Base-by-base conservation (phyloP, 2,329 filamentous ascomycete species). In the Fusarium agapanthi region DNA sequence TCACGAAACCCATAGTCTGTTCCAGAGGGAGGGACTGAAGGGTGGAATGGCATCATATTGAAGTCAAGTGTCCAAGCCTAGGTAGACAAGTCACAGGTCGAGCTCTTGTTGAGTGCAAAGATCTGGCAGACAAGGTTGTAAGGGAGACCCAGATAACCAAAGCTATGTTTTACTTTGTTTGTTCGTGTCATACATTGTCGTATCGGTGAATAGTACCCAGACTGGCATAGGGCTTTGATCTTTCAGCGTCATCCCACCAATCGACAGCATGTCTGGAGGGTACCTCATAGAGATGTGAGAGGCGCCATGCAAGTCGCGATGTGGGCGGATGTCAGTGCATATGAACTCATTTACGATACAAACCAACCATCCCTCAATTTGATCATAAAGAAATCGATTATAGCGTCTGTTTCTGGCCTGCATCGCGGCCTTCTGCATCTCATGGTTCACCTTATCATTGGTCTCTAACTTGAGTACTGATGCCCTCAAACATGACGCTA, bases 271-370 rank as follows among this genome's bases (percentile, higher is more conserved):
- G 32, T 61, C 58, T 54, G 50, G 62, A 53, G 48, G 55, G 30
- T 28, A 50, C 47, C 30, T 34, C 47, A 50, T 50, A 20, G 37
- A 48, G 51, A 56, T 28, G 41, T 8, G 35, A 53, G 48, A 62
- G 28, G 26, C 32, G 45, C n/a, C 48, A 69, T 69, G 70, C 71
- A 73, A 47, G 69, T 65, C 67, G 68, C 62, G 61, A 72, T 66
- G 26, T 53, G 38, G 55, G 26, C 38, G 41, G 59, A 59, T 75
- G 61, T 78, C 80, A 74, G 83, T 84, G 82, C 83, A 82, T 32
- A 67, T 50, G 55, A 66, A 56, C 43, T 32, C 26, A 47, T 65
- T 51, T 53, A 30, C n/a, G 37, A 58, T 51, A 30, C 35, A 47
- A 58, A 45, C 38, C 34, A 54, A 40, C 56, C 55, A 67, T 32